Base-by-base conservation (phyloP, 768 basidiomycete genomes). In the Naganishia kalamii region DNA sequence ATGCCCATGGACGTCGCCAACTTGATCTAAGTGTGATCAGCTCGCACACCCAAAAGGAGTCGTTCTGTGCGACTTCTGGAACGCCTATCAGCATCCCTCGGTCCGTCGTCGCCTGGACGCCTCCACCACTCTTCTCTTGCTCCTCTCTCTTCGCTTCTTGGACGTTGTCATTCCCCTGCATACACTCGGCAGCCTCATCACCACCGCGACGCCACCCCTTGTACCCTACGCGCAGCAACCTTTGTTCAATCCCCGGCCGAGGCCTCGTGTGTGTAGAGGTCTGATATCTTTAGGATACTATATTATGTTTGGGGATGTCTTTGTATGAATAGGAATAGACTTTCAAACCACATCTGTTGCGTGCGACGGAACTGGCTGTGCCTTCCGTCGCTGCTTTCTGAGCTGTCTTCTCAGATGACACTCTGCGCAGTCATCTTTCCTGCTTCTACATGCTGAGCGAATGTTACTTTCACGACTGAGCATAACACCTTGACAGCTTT, bases 1-100 rank as follows among this genome's bases (percentile, higher is more conserved):
- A 98, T 98, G 93, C 63, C 75, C 60, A 71, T 96, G 67, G 96
- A 98, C 78, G 93, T 94, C 65, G 93, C 93, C 49, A 93, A 98
- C 79, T 86, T 96, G 67, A 94, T 97, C 74, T 96, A 84, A 83
- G 62, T 62, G 40, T 13, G 7, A 21, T n/a, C 4, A 48, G 21
- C 17, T 2, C n/a, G 25, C 17, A 27, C 27, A 25, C 46, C 52
- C 64, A 48, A 61, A 61, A 61, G 46, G 60, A 61, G 43, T 13
- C 19, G 43, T 29, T 25, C 17, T 11, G 43, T 33, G 5, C 33
- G 40, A 17, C 27, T 21, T 29, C 43, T 46, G 43, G 21, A 44
- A 13, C 40, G 17, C 35, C 21, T 15, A 25, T n/a, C 41, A 21
- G 33, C n/a, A 19, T 60, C 11, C 2, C 12, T 35, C 30, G 17